phyloP scores from a whole-genome alignment of 495 filamentous ascomycete species.

The Cercophora sp. region DNA sequence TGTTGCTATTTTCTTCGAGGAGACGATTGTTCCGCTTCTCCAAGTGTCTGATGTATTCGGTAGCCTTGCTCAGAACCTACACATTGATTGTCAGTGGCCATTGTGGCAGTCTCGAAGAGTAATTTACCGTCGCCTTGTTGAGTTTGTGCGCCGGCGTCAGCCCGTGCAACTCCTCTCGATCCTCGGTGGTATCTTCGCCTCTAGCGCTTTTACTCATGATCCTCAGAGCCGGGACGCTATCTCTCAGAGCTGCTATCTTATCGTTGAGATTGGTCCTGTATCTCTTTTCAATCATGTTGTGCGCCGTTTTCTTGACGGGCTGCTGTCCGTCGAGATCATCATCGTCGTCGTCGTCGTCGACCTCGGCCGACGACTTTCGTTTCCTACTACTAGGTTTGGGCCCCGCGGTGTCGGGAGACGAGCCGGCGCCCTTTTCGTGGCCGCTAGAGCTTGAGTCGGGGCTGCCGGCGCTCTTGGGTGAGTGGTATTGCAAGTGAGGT shows the following conservation, averaged over 20 bases:
- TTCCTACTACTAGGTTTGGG: constrained; percentile 52
- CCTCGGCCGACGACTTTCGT: constrained; percentile 58
- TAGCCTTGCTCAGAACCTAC: constrained; percentile 80
- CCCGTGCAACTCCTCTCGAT: constrained; percentile 74
- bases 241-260: constrained; percentile 86
- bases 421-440: constrained; percentile 38
- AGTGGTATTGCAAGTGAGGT: constrained; percentile 49
- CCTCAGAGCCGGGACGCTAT: constrained; percentile 83
- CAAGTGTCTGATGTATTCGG: constrained; percentile 90
- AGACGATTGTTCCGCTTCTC: constrained; percentile 84
- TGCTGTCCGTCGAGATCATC: constrained; percentile 58
- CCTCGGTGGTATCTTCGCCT: constrained; percentile 64
- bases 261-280: constrained; percentile 96
- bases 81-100: constrained; percentile 8
- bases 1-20: constrained; percentile 69
- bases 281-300: constrained; percentile 93
- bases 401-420: constrained; percentile 45
- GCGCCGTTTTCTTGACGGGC: constrained; percentile 88
- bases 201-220: constrained; percentile 64
- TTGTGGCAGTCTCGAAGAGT: not conserved
- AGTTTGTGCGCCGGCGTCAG: constrained; percentile 80
- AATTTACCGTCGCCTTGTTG: constrained; percentile 80
- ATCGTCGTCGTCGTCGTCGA: constrained; percentile 44
- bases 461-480: constrained; percentile 48
- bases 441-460: constrained; percentile 40